phyloP scores from a whole-genome alignment of 345 rosid genomes.

The Camelina hispida region DNA sequence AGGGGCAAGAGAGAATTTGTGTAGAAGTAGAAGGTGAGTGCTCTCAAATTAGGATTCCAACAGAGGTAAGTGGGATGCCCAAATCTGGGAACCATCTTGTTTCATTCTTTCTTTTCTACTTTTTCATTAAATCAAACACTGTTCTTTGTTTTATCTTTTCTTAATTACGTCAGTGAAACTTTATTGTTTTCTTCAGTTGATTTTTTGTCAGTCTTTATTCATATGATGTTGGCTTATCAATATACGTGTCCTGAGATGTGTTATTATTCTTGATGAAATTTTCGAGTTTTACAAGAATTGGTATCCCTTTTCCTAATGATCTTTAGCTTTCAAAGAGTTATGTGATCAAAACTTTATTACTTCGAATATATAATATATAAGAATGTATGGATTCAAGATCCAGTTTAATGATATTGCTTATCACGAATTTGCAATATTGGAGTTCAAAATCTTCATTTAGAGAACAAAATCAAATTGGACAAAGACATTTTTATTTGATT shows the following conservation, averaged over 20 bases:
- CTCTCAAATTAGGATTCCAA: conserved; percentile 49
- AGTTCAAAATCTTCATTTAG: not conserved
- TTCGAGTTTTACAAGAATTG: conserved; percentile 11
- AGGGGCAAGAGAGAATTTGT: not conserved
- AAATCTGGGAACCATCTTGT: conserved; percentile 46
- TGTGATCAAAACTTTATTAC: not conserved
- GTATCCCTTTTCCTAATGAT: not conserved
- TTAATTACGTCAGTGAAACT: conserved; percentile 29
- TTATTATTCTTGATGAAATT: conserved; percentile 13
- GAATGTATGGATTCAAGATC: not conserved
- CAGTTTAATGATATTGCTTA: not conserved
- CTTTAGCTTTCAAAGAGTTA: not conserved
- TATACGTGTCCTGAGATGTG: not conserved
- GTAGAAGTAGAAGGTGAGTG: conserved; percentile 19
- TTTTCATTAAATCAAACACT: not conserved
- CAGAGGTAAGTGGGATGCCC: conserved; percentile 46
- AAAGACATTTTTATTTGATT: not conserved
- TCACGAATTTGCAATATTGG: not conserved
- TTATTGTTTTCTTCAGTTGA: conserved; percentile 34
- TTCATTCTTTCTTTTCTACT: conserved; percentile 16
- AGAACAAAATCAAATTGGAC: not conserved
- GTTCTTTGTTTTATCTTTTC: not conserved
- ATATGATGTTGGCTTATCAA: conserved; percentile 31
- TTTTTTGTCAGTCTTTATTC: conserved; percentile 8
- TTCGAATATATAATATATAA: not conserved